phyloP scores from a whole-genome alignment of 78 protist genomes.

The Speleostelium caveatum region DNA sequence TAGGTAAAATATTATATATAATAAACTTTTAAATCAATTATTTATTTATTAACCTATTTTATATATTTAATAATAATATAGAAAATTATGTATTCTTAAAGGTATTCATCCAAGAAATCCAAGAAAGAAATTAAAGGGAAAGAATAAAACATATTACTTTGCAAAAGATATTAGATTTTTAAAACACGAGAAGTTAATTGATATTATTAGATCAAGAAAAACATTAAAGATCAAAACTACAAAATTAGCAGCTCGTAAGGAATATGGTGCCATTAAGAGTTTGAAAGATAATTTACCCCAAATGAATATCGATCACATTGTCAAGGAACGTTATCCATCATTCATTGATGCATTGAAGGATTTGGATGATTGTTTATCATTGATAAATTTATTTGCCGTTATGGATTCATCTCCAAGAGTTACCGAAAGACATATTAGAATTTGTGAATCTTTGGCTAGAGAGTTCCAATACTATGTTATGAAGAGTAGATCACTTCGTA shows the following conservation, averaged over 20 bases:
- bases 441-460: conserved; percentile 70
- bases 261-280: conserved; percentile 6
- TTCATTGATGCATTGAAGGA: conserved; percentile 96
- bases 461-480: conserved; percentile 88
- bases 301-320: conserved; percentile 49
- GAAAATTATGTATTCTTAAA: conserved; percentile 98
- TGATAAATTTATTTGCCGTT: conserved; percentile 90
- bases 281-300: conserved; percentile 40
- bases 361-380: conserved; percentile 95
- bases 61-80: conserved; percentile 23
- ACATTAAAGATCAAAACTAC: conserved; percentile 12
- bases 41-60: neutral
- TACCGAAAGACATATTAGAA: conserved; percentile 31
- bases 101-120: conserved; percentile 99
- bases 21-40: neutral
- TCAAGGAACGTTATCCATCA: conserved; percentile 94
- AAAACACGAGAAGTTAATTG: conserved; percentile 94
- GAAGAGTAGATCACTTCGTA: conserved; percentile 56
- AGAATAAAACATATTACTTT: conserved; percentile 77
- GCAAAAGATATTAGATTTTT: conserved; percentile 94
- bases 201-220: conserved; percentile 88
- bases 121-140: conserved; percentile 88
- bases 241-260: conserved; percentile 38
- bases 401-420: conserved; percentile 39
- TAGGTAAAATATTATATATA: conserved; percentile 60